Evolutionary conservation across 2,329 filamentous ascomycete genomes (phyloP).

Genomic region (Sarocladiaceae sp.): DNA sequence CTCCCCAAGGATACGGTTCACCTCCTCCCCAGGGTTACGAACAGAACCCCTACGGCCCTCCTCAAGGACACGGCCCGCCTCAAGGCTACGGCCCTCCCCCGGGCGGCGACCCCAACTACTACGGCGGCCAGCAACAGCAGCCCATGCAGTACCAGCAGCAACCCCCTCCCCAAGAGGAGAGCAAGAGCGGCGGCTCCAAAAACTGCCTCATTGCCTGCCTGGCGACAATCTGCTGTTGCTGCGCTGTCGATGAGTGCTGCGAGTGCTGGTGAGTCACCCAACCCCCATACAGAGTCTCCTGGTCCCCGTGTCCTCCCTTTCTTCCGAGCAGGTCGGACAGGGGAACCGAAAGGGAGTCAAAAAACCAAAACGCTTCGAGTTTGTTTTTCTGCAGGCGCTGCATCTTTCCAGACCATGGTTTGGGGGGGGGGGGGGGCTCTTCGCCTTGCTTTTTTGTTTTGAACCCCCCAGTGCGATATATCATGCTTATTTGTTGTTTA

Average conservation of each 20-base stretch:
- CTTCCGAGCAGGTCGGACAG: neutral
- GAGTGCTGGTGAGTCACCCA: conserved; percentile 43
- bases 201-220: conserved; percentile 42
- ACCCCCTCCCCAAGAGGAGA: conserved; percentile 23
- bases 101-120: conserved; percentile 4
- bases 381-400: neutral
- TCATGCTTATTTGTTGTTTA: neutral
- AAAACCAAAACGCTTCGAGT: neutral
- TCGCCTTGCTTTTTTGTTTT: too few species aligned
- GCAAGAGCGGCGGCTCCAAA: conserved; percentile 26
- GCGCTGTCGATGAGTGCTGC: conserved; percentile 42
- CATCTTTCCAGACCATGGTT: neutral
- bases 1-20: conserved; percentile 26
- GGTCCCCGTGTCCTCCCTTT: neutral
- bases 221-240: conserved; percentile 44
- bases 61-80: too few species aligned
- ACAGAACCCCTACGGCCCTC: conserved; percentile 14
- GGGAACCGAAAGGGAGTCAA: neutral
- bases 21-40: conserved; percentile 27
- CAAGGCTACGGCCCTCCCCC: conserved; percentile 6
- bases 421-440: neutral
- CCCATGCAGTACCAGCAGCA: conserved; percentile 39
- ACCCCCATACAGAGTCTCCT: too few species aligned
- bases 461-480: too few species aligned
- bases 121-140: conserved; percentile 24